Evolutionary conservation across 2,329 filamentous ascomycete genomes (phyloP), one percentile per base, ranked within the genome.

Genomic region (Fonsecaea erecta): DNA sequence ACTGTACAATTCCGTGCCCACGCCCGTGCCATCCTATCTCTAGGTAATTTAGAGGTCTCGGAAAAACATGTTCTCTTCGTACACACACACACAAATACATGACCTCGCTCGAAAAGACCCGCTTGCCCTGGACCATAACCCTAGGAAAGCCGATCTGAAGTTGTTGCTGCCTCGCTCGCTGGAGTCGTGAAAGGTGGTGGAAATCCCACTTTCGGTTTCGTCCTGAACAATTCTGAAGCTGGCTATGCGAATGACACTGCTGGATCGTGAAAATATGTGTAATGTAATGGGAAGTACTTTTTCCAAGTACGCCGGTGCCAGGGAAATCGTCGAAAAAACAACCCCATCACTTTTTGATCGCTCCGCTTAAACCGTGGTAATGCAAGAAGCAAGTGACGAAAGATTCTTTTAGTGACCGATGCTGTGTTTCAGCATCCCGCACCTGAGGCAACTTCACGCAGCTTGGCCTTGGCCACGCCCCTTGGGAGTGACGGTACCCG

Each of bases 61-160:
- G 55, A 55, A 52, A 60, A 7, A 37, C 28, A 16, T 48, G 24
- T 48, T 21, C 46, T 40, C 32, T 48, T 37, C 43, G 34, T 52
- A 40, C 43, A 60, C 46, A 40, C 43, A 60, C 46, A 86, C 66
- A 98, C 81, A 37, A 88, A 92, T 88, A 83, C 93, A 97, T 97
- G 74, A 97, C 92, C 77, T 97, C 93, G 73, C 88, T 93, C 71
- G 97, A 93, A 73, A 91, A 96, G 0, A 94, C 92, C 18, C 57
- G 64, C 90, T 91, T 60, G 40, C 52, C 52, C 57, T 52, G 46
- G 55, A 48, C 59, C 62, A 53, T 63, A 52, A 48, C 48, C 43
- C 52, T 51, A 43, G 58, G 34, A 32, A 43, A 53, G 58, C 37
- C 51, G 12, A 34, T 52, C n/a, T 24, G 46, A 51, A 51, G 34